A percentile compares a stretch with the other conserved stretches of the same genome.
These are phyloP conservation scores for Lojkania enalia DNA, from an alignment of 2,329 filamentous ascomycete species.

Conservation along the genomic window DNA sequence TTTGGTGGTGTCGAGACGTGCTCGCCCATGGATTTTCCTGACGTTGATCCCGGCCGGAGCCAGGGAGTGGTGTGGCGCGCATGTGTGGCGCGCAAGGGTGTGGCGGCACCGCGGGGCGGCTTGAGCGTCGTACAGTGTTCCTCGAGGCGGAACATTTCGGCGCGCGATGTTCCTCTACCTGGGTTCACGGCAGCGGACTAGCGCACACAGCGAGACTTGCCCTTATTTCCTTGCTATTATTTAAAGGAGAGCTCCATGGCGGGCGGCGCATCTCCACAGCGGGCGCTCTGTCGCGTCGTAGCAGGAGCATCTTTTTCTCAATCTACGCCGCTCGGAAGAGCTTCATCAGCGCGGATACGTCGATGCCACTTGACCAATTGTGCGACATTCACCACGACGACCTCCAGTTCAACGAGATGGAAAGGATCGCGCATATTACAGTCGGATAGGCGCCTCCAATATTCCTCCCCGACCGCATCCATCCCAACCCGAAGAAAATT, in stretches of 20 bases:
- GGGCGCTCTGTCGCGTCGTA: no score
- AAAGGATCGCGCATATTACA: not conserved
- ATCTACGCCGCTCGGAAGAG: no score
- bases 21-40: constrained; percentile 18
- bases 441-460: not conserved
- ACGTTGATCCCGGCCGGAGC: constrained; percentile 11
- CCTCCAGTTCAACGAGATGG: not conserved
- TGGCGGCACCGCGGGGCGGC: not conserved
- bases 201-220: no score
- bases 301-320: no score
- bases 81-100: not conserved
- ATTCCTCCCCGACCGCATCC: not conserved
- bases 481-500: constrained; percentile 56
- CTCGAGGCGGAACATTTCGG: constrained; percentile 1
- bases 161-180: not conserved
- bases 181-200: not conserved
- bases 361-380: constrained; percentile 21
- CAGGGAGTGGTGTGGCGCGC: not conserved
- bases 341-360: no score
- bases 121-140: not conserved
- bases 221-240: no score
- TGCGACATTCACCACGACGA: constrained; percentile 4
- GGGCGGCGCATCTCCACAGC: no score
- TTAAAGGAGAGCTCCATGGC: no score
- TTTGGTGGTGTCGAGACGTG: constrained; percentile 12